phyloP scores from a whole-genome alignment of 1,284 basidiomycete species.

The Ceratobasidium sp. region DNA sequence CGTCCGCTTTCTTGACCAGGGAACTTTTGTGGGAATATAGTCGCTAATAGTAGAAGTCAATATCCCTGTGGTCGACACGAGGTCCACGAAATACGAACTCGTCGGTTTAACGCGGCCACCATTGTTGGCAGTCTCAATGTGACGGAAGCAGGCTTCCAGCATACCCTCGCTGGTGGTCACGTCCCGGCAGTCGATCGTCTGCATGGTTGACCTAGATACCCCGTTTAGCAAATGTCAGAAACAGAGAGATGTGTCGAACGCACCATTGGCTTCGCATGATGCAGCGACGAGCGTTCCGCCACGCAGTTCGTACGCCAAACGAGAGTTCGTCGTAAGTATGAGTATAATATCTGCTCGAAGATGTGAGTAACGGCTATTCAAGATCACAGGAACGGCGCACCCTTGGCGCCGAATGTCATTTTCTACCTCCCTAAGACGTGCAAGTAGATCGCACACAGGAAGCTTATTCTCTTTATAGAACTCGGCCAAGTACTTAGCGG shows the following conservation, averaged over 20 bases:
- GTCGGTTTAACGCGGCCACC: conserved; percentile 33
- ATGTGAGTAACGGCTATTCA: not conserved
- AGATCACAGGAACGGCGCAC: not conserved
- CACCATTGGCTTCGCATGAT: conserved; percentile 38
- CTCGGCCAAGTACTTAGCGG: conserved; percentile 15
- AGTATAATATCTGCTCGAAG: conserved; percentile 13
- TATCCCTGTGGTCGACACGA: no score
- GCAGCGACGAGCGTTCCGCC: conserved; percentile 33
- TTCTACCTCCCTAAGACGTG: conserved; percentile 22
- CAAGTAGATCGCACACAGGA: conserved; percentile 26
- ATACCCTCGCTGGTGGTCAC: conserved; percentile 27
- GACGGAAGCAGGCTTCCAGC: conserved; percentile 32
- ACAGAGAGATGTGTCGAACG: not conserved
- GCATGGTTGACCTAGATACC: conserved; percentile 25
- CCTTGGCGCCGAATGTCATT: conserved; percentile 26
- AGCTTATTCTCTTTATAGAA: conserved; percentile 37
- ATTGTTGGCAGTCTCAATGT: conserved; percentile 31
- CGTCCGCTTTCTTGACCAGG: conserved; percentile 22
- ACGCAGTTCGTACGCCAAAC: conserved; percentile 29
- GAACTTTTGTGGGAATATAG: conserved; percentile 38
- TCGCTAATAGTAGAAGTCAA: conserved; percentile 3
- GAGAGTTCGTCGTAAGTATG: conserved; percentile 37
- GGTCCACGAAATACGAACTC: not conserved
- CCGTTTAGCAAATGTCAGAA: not conserved
- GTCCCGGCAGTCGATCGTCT: conserved; percentile 33